Base-by-base conservation (phyloP, 2,329 filamentous ascomycete genomes). In the Taxawa tesnikishii region DNA sequence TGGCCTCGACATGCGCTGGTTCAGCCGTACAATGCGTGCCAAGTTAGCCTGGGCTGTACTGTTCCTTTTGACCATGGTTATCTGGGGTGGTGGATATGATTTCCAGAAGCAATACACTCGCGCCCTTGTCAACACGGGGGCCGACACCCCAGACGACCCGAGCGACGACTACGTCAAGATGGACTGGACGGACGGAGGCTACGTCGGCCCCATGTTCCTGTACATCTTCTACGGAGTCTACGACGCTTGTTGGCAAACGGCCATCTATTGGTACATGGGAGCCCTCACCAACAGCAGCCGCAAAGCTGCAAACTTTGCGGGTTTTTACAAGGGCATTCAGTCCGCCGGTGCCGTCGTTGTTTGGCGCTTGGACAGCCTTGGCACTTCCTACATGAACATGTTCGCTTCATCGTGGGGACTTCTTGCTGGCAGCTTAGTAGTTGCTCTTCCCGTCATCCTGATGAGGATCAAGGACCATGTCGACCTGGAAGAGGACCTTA, bases 241-340 rank as follows among this genome's bases (percentile, higher is more conserved):
- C 46, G 88, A 94, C 53, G 83, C 87, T 26, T 73, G 77, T 33
- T 94, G 84, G 79, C 88, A 96, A 63, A 88, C 84, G 0, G 76
- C 68, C 48, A 77, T 87, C 30, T 94, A 96, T 67, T 94, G 87
- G 87, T 87, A 80, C 63, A 94, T 96, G 80, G 88, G 88, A 31
- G 74, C 87, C 6, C 68, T 94, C 26, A 87, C 83, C 51, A 96
- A 96, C 71, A 93, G 88, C 41, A 75, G 82, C 38, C 83, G 87
- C 55, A 88, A 85, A 56, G 73, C 88, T 16, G 87, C 88, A 61
- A 94, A 94, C 65, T 80, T 88, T 49, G 81, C 84, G 26, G 87
- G 83, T 40, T 87, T 82, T 65, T 90, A 90, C 70, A 90, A 90
- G 63, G 79, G 79, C 31, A 81, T 93, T 42, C 84, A 93, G 56